Conservation (phyloP, 2,329 filamentous ascomycete genomes). For the Fusarium albosuccineum region DNA sequence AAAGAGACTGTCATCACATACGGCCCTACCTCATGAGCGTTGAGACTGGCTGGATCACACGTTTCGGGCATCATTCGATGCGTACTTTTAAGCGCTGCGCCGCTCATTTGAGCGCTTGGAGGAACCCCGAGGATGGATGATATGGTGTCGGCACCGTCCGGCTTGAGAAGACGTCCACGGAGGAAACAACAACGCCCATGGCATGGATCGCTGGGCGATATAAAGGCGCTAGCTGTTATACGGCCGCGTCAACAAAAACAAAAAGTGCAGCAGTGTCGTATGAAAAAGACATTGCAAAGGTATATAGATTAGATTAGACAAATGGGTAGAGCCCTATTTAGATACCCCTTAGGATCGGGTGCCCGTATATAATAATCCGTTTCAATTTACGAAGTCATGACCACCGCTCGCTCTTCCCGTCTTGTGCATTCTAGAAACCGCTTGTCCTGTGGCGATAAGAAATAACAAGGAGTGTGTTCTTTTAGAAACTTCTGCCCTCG, state of each 20-base stretch:
- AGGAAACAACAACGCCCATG: not conserved
- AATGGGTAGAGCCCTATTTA: not conserved
- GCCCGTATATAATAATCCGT: constrained; percentile 5
- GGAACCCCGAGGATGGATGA: not conserved
- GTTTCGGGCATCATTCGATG: not conserved
- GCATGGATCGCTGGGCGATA: too few species aligned
- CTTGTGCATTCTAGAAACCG: too few species aligned
- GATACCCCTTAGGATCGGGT: not conserved
- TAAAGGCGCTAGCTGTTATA: too few species aligned
- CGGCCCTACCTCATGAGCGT: constrained; percentile 15
- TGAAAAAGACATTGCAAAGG: not conserved
- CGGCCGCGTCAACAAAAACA: constrained; percentile 1
- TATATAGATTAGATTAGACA: not conserved
- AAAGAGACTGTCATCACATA: constrained; percentile 44
- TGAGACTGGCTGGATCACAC: not conserved
- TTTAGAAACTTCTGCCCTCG: constrained; percentile 34
- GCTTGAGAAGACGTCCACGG: constrained; percentile 11
- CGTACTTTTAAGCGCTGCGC: constrained; percentile 13
- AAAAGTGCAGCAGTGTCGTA: not conserved
- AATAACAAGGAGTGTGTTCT: not conserved
- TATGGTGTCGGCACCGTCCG: constrained; percentile 6
- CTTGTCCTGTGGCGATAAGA: not conserved
- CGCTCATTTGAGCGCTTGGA: constrained; percentile 26
- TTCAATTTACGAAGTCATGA: constrained; percentile 17
- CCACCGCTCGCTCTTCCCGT: not conserved